These are phyloP conservation scores for Chalciporus pseudorubinellus DNA, from an alignment of 768 basidiomycete genomes.

Conservation along the genomic window DNA sequence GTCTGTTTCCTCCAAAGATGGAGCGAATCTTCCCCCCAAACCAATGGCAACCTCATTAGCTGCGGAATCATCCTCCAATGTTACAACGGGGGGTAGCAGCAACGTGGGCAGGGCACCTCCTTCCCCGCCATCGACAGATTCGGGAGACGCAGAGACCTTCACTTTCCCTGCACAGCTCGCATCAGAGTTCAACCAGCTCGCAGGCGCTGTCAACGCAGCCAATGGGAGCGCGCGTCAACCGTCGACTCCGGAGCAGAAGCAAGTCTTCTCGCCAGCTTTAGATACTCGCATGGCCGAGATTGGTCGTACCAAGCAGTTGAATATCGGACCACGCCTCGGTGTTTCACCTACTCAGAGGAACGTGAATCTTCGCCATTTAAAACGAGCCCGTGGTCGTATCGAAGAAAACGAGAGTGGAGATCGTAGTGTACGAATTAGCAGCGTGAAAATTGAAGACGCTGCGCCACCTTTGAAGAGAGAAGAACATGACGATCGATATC, in stretches of 20 bases:
- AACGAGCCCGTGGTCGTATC: slow-evolving; percentile 21
- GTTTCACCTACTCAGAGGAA: slow-evolving; percentile 27
- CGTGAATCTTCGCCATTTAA: slow-evolving; percentile 33
- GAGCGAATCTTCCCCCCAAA: slow-evolving; percentile 5
- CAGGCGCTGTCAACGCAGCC: not conserved
- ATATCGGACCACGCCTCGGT: slow-evolving; percentile 18
- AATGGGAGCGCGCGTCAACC: not conserved
- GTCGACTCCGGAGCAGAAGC: slow-evolving; percentile 9
- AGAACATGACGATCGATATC: slow-evolving; percentile 10
- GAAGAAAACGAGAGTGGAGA: slow-evolving; percentile 29
- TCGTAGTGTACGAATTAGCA: slow-evolving; percentile 23
- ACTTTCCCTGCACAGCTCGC: slow-evolving; percentile 13
- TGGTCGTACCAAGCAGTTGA: too few relatives aligned
- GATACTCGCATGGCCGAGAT: too few relatives aligned
- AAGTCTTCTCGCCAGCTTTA: too few relatives aligned
- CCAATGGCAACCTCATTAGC: not conserved
- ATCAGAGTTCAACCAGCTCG: slow-evolving; percentile 10
- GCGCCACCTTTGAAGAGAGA: slow-evolving; percentile 12
- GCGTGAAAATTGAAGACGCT: slow-evolving; percentile 23
- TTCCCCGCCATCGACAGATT: slow-evolving; percentile 10
- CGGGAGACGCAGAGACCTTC: slow-evolving; percentile 5
- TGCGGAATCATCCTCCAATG: not conserved
- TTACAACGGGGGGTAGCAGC: not conserved
- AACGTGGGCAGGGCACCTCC: slow-evolving; percentile 1
- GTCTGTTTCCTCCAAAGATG: slow-evolving; percentile 1